Evolutionary conservation across 2,329 filamentous ascomycete genomes (phyloP).

Genomic region (Laburnicola sp.): DNA sequence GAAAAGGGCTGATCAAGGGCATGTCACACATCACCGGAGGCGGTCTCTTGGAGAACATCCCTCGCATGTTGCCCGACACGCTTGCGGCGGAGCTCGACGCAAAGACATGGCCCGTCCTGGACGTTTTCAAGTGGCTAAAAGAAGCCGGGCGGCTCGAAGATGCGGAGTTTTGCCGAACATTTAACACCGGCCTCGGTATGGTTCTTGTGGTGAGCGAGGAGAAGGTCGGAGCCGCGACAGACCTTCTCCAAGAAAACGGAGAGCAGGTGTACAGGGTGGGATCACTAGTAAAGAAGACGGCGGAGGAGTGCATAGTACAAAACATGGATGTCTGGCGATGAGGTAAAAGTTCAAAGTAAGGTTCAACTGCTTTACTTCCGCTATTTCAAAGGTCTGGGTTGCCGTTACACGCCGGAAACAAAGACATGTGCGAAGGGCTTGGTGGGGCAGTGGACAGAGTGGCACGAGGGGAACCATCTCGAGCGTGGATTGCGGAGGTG

Average conservation of each 20-base stretch:
- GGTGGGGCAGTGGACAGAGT: conserved; percentile 1
- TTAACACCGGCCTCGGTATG: conserved; percentile 96
- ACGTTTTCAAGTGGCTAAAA: conserved; percentile 88
- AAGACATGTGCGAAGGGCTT: background rate
- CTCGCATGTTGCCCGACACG: conserved; percentile 80
- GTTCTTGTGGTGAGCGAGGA: conserved; percentile 74
- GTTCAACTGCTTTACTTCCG: background rate
- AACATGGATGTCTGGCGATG: conserved; percentile 58
- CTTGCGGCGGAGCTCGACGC: conserved; percentile 83
- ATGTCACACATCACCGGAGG: conserved; percentile 97
- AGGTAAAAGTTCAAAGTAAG: conserved; percentile 9
- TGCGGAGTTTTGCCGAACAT: conserved; percentile 84
- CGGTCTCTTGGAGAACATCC: conserved; percentile 89
- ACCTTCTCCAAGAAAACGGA: conserved; percentile 65
- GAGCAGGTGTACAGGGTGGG: conserved; percentile 81
- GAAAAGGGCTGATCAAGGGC: conserved; percentile 74
- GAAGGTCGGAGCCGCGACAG: conserved; percentile 63
- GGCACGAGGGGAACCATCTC: conserved; percentile 1
- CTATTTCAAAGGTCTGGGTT: background rate
- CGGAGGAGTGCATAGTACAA: conserved; percentile 63
- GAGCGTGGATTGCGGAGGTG: conserved; percentile 12
- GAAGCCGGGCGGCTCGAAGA: conserved; percentile 68
- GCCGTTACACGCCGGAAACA: background rate
- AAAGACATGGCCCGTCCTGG: conserved; percentile 71
- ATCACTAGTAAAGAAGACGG: conserved; percentile 62